Evolutionary conservation across 345 rosid genomes (phyloP).

Genomic region (Rhodamnia argentea): DNA sequence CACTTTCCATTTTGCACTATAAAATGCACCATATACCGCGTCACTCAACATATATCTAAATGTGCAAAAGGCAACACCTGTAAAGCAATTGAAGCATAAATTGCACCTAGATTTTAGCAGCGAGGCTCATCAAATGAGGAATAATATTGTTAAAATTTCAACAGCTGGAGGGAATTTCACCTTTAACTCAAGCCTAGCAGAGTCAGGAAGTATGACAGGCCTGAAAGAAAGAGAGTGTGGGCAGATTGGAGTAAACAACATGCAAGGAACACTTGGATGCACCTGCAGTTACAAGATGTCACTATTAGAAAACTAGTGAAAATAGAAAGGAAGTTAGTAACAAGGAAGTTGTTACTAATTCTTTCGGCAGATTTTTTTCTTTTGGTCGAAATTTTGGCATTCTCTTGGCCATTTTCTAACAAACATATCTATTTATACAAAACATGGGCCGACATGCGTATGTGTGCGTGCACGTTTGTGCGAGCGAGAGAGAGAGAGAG

Average conservation of each 20-base stretch:
- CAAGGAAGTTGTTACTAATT: neutral
- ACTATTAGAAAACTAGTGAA: neutral
- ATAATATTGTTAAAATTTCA: neutral
- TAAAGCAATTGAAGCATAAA: neutral
- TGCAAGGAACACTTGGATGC: slow-evolving; percentile 99
- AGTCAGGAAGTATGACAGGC: slow-evolving; percentile 98
- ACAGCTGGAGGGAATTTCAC: slow-evolving; percentile 16
- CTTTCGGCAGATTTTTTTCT: neutral
- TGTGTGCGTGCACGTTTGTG: neutral
- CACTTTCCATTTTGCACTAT: neutral
- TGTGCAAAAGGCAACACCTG: neutral
- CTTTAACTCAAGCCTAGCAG: slow-evolving; percentile 90
- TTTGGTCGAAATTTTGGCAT: neutral
- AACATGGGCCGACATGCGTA: neutral
- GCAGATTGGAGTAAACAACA: slow-evolving; percentile 95
- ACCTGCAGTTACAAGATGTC: slow-evolving; percentile 42
- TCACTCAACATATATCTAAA: neutral
- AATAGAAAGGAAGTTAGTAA: neutral
- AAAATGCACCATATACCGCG: neutral
- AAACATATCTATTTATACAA: neutral
- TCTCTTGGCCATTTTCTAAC: neutral
- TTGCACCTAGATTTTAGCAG: neutral
- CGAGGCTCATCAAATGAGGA: neutral
- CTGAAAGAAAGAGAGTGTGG: slow-evolving; percentile 97
- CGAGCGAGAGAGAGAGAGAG: accelerated